Base-by-base conservation (phyloP, 176 grass and related monocot genomes). In the Phyllostachys edulis region DNA sequence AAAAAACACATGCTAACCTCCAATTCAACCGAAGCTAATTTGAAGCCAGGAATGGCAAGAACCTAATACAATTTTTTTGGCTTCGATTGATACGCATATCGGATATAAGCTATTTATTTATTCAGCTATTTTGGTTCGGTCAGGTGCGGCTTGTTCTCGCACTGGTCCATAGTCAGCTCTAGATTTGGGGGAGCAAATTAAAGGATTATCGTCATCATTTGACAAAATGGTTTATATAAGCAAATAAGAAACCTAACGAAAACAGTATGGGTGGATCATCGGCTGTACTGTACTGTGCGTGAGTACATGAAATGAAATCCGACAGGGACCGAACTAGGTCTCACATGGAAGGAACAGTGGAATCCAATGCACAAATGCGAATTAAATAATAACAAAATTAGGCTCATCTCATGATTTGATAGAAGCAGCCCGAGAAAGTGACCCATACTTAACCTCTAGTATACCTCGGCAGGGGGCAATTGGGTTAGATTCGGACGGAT, bases 331-430 rank as follows among this genome's bases (percentile, higher is more conserved):
- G 39, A 36, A 14, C 23, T 13, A 17, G 71, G 65, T 32, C 66
- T 78, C 83, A 86, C 88, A 78, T 66, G 88, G 83, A 77, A 14
- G 27, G 13, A 67, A 68, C 59, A 78, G 79, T 38, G 79, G 88
- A 73, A 90, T 86, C 88, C 88, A 74, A 86, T 83, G 84, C 83
- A 7, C 52, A 39, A 46, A 18, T 44, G 21, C 68, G 21, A 13
- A 52, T 71, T 57, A 89, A 68, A 75, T 73, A 74, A 79, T 29
- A 27, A 37, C 51, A 80, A 54, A 56, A 77, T 69, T 56, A 70
- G 82, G 54, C 49, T 63, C 68, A 16, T 89, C 46, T 73, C 7
- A 85, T 75, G 60, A 73, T 66, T 63, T 11, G 38, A 81, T 4
- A 36, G 55, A 62, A 15, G 56, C 55, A 83, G 66, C 55, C 52